Evolutionary conservation across 106 monocot species (phyloP), one percentile per base, ranked within the genome.

Genomic region (Acorus calamus): DNA sequence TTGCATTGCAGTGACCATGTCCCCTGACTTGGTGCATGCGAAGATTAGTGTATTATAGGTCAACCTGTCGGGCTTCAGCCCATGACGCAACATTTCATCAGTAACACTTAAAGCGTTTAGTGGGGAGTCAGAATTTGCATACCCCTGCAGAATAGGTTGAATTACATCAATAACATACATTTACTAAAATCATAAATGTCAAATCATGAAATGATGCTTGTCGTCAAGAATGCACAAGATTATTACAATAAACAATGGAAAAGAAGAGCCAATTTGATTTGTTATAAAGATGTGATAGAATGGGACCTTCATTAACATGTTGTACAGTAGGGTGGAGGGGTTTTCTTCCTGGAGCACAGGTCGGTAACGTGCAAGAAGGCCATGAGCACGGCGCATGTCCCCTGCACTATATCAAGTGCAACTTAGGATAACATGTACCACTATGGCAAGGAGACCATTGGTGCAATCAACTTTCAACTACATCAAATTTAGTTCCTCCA

Each of bases 351-450:
- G 78, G 68, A 92, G 84, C 1, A 92, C 66, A 48, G 63, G 52
- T 12, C 86, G 68, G 54, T 70, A 86, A 70, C 84, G 82, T 42
- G 86, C 91, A 72, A 92, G 68, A 67, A 92, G 86, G 57, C 84
- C 91, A 84, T 86, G 86, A 56, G 91, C 91, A 69, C 86, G 91
- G 7, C 81, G 80, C 83, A 86, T 79, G 64, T 92, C 91, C 66
- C 91, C 91, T 92, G 76, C 68, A 80, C 45, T 52, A 8, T 50
- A 67, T 14, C 14, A 69, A 50, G 53, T 60, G 4, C 14, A 46
- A 50, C 12, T 49, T 14, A 7, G 49, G 13, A 5, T 28, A 28
- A 28, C 28, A 28, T 28, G 28, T 28, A 28, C 28, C 28, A 1
- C 28, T 28, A 28, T 28, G 28, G 28, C 28, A 28, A 28, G 28